Base-by-base conservation (phyloP, 352 stramenopile genomes). In the Thraustochytrium striatum region DNA sequence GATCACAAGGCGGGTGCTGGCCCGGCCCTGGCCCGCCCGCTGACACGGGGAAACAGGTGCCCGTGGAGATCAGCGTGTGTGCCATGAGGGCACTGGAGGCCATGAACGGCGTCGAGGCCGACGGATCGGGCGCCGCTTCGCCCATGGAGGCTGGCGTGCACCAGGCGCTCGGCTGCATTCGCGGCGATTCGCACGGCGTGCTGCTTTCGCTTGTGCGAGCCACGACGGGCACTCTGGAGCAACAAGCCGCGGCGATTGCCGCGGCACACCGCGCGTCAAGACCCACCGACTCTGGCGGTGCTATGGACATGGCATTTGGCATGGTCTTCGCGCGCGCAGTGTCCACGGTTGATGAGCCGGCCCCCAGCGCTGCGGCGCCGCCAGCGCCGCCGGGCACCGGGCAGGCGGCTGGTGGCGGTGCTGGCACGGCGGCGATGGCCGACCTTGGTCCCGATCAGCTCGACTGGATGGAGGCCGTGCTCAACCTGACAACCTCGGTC, bases 161-260 rank as follows among this genome's bases (percentile, higher is more conserved):
- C 50, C 69, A 73, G 2, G 69, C 69, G n/a, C 69, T 79, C 9
- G 69, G 69, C 39, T 25, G 50, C 5, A 38, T 69, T 13, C 57
- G 53, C 16, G 38, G 35, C 11, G 69, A 79, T 25, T 9, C 69
- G n/a, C 69, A 79, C 8, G 69, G 69, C 52, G 33, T 79, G 5
- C 33, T 79, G 50, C 50, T 79, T 2, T 65, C 69, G 19, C 38
- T 79, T 47, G 9, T 79, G 28, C 69, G 69, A 3, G 52, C 69
- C 57, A 69, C 69, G 21, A 50, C 69, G 5, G 36, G 50, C n/a
- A 79, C 25, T 11, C 69, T 79, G 25, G 69, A 79, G 39, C n/a
- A 25, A 16, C 69, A 79, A 28, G 69, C 69, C 16, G 11, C 39
- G 43, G 3, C 2, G 21, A 25, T 62, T 35, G 39, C 36, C 32